Evolutionary conservation across 23 red algal species (phyloP).

Genomic region (Gracilariopsis chorda): DNA sequence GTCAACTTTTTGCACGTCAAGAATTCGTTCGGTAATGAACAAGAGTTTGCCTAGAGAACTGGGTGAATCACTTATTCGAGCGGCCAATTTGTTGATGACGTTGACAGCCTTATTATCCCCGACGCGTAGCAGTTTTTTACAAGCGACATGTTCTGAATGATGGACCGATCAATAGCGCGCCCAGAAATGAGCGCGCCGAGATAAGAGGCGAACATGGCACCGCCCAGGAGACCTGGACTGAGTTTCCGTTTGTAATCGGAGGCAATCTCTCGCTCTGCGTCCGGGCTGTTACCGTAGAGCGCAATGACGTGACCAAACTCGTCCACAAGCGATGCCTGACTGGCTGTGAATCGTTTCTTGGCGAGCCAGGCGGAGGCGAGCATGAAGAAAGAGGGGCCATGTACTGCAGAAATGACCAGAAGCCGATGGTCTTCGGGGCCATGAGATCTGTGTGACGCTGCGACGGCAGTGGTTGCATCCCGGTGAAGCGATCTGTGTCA

Average conservation of each 20-base stretch:
- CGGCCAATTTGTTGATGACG: conserved; percentile 14
- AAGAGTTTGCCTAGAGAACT: conserved; percentile 67
- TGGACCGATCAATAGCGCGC: conserved; percentile 3
- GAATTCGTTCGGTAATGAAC: conserved; percentile 49
- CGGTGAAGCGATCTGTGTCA: neutral
- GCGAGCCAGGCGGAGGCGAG: conserved; percentile 13
- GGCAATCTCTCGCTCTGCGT: conserved; percentile 11
- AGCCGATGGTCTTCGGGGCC: conserved; percentile 20
- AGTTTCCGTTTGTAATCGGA: conserved; percentile 50
- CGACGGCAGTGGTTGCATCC: conserved; percentile 4
- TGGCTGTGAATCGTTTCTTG: conserved; percentile 35
- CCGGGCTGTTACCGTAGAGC: conserved; percentile 28
- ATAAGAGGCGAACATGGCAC: conserved; percentile 31
- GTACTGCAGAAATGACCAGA: conserved; percentile 39
- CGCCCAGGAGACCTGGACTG: conserved; percentile 21
- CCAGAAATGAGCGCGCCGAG: conserved; percentile 29
- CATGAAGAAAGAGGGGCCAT: conserved; percentile 13
- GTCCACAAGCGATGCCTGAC: conserved; percentile 26
- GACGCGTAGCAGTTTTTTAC: conserved; percentile 19
- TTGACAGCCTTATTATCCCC: neutral
- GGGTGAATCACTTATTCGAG: conserved; percentile 14
- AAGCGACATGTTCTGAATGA: conserved; percentile 19
- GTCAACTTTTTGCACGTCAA: neutral
- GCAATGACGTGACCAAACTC: conserved; percentile 58
- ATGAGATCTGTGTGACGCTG: conserved; percentile 37